Base-by-base conservation (phyloP, 306 rosid genomes). In the Comarum palustre region DNA sequence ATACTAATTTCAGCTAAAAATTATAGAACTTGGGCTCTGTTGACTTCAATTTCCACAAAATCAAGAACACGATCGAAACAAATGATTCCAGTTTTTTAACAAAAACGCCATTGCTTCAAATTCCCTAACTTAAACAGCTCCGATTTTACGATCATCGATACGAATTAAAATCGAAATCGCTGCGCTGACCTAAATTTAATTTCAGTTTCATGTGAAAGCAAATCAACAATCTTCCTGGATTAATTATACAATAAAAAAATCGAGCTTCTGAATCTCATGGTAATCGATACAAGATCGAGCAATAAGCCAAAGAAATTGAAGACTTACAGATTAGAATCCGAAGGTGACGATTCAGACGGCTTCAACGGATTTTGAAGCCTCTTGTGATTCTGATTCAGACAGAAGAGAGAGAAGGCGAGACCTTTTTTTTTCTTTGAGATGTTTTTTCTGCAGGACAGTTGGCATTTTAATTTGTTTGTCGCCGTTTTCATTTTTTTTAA, bases 311-410 rank as follows among this genome's bases (percentile, higher is more conserved):
- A 73, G 74, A 71, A 17, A 22, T 55, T 46, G 4, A 24, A 72
- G 24, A 83, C 91, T 78, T 70, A 90, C 91, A 59, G 71, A 68
- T 43, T 69, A n/a, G n/a, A n/a, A n/a, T n/a, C n/a, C 67, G 66
- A 57, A 69, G 76, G 77, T 58, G 58, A 29, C n/a, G 76, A 68
- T 22, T 75, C 81, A 39, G 58, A 36, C 2, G 72, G 25, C 58
- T 68, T 39, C 22, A 34, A 65, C 66, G 63, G 72, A 29, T 69
- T 57, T 61, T 43, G 36, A 22, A 80, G 61, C 69, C 31, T 66
- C 62, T 42, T 66, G 9, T 14, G 19, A 69, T 77, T 75, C 46
- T 52, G 71, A 73, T 66, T 38, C 81, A 69, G 73, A 68, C 57
- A 48, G 71, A 50, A 65, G 55, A 19, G 45, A 38, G 27, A 10